These are phyloP conservation scores for Aspergillus fijiensis DNA, from an alignment of 2,329 filamentous ascomycete species.

Conservation along the genomic window DNA sequence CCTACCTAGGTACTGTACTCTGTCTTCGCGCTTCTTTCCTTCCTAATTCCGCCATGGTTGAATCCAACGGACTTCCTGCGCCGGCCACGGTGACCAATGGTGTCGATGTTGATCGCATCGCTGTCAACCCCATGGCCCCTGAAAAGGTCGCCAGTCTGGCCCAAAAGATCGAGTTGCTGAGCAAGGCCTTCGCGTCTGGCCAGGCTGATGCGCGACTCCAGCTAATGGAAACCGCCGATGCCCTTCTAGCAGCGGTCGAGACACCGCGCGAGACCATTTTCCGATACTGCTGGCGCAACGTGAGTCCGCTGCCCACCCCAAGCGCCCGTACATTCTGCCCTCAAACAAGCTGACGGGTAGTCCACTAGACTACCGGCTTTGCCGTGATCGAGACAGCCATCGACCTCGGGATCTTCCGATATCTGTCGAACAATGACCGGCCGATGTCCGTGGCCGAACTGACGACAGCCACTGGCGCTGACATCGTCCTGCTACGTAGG, in stretches of 20 bases:
- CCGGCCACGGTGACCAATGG: no score
- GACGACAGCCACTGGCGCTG: slow-evolving; percentile 21
- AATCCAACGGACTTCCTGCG: no score
- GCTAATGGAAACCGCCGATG: slow-evolving; percentile 18
- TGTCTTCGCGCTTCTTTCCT: no score
- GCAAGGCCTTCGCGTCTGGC: slow-evolving; percentile 2
- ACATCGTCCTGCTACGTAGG: slow-evolving; percentile 10
- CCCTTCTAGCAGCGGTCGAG: slow-evolving; percentile 35
- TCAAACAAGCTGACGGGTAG: no score
- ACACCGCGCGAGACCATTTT: slow-evolving; percentile 52
- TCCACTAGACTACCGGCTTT: slow-evolving; percentile 10
- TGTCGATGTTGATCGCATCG: slow-evolving; percentile 14
- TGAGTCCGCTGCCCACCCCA: background rate
- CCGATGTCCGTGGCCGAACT: slow-evolving; percentile 23
- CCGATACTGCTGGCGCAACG: slow-evolving; percentile 48
- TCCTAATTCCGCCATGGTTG: no score
- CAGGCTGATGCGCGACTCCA: slow-evolving; percentile 11
- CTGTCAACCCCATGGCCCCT: slow-evolving; percentile 13
- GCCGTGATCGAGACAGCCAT: slow-evolving; percentile 26
- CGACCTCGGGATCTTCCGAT: slow-evolving; percentile 24
- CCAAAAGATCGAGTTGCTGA: slow-evolving; percentile 10
- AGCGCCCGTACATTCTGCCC: no score
- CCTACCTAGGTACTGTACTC: no score
- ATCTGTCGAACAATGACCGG: slow-evolving; percentile 21
- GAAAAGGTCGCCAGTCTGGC: slow-evolving; percentile 14